These are phyloP conservation scores for Verbena officinalis DNA, from an alignment of 257 asterid species.

Conservation along the genomic window DNA sequence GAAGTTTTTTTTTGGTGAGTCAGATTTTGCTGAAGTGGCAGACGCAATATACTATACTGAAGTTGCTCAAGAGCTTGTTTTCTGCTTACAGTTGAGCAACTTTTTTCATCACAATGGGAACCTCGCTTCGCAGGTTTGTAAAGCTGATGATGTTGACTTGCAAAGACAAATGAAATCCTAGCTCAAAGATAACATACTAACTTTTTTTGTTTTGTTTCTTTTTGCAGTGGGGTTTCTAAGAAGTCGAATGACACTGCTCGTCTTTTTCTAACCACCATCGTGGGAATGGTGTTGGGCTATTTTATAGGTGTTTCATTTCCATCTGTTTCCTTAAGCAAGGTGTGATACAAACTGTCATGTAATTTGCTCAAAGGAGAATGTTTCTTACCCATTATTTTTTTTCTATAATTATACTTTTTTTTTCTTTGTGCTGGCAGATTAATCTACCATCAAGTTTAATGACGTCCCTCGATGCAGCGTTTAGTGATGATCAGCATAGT, in stretches of 20 bases:
- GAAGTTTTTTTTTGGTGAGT: too few relatives aligned
- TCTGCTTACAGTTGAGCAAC: constrained; percentile 61
- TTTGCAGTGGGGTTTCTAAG: constrained; percentile 77
- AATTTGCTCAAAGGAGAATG: neutral
- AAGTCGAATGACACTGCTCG: constrained; percentile 75
- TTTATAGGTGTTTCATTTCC: constrained; percentile 93
- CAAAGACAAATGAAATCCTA: too few relatives aligned
- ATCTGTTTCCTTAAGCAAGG: constrained; percentile 79
- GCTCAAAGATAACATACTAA: neutral
- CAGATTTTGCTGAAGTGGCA: constrained; percentile 36
- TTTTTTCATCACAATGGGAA: constrained; percentile 68
- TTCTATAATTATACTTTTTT: neutral
- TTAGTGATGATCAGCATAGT: constrained; percentile 45
- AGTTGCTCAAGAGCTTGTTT: constrained; percentile 57
- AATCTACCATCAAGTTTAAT: constrained; percentile 75
- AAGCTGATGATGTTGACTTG: constrained; percentile 14
- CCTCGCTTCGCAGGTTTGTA: constrained; percentile 78
- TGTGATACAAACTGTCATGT: constrained; percentile 27
- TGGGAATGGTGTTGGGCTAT: constrained; percentile 95
- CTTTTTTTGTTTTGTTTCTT: constrained; percentile 17
- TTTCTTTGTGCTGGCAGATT: constrained; percentile 55
- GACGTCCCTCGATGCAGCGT: constrained; percentile 65
- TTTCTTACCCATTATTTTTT: constrained; percentile 19
- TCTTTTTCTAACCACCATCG: constrained; percentile 73
- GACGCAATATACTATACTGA: constrained; percentile 39